These are phyloP conservation scores for Sphagnum contortum DNA, from an alignment of 225 moss, liverwort and hornwort genomes.

Conservation along the genomic window DNA sequence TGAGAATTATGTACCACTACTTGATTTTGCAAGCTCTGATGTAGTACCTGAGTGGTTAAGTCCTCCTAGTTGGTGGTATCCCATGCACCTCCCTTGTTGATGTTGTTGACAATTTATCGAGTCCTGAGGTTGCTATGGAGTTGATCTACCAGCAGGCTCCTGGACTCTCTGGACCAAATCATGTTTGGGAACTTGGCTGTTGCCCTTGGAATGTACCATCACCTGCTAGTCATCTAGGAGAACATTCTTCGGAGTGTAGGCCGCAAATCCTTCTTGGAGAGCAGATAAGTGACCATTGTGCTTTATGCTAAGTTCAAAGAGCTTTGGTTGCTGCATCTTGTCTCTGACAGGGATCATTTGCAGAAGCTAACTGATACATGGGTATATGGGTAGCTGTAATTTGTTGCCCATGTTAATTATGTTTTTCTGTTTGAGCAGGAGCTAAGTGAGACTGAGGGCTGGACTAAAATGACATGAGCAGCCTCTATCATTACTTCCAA, in stretches of 20 bases:
- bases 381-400: constrained; percentile 35
- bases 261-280: constrained; percentile 34
- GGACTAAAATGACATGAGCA: constrained; percentile 8
- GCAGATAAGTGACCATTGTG: constrained; percentile 27
- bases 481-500: constrained; percentile 17
- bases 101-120: constrained; percentile 19
- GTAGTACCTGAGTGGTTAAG: constrained; percentile 41
- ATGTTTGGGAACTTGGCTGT: constrained; percentile 43
- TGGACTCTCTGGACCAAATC: constrained; percentile 21
- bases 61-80: constrained; percentile 23
- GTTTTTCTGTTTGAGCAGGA: constrained; percentile 19
- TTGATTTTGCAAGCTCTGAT: constrained; percentile 44
- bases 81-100: constrained; percentile 27
- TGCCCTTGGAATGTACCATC: constrained; percentile 41
- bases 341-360: constrained; percentile 9
- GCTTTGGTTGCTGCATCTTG: constrained; percentile 3
- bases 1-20: constrained; percentile 44
- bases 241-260: constrained; percentile 29
- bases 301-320: constrained; percentile 17
- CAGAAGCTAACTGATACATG: constrained; percentile 13
- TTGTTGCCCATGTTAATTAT: constrained; percentile 31
- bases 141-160: constrained; percentile 31
- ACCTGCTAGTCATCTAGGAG: constrained; percentile 35
- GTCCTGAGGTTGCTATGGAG: constrained; percentile 10
- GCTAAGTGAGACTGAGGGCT: constrained; percentile 26